These are phyloP conservation scores for Wickerhamomyces chambardii DNA, from an alignment of 805 yeast species.

Conservation along the genomic window DNA sequence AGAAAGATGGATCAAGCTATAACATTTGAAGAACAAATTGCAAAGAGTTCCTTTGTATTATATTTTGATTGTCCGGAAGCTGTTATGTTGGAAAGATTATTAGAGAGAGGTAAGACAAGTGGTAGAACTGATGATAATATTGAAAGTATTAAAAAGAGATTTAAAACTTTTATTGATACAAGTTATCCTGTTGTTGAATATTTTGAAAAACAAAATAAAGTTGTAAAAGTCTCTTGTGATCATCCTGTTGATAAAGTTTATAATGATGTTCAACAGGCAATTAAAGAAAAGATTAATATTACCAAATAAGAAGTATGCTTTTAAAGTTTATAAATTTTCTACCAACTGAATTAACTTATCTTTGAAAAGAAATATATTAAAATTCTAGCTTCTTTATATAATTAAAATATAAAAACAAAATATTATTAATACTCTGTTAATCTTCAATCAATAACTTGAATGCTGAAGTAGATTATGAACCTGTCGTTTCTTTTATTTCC, in stretches of 20 bases:
- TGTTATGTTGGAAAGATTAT: constrained; percentile 76
- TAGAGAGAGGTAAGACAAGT: constrained; percentile 89
- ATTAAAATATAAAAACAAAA: too few species aligned
- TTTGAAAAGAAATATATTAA: too few species aligned
- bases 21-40: constrained; percentile 78
- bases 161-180: constrained; percentile 77
- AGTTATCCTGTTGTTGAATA: constrained; percentile 91
- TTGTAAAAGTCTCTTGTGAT: constrained; percentile 72
- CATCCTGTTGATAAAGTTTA: constrained; percentile 76
- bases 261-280: constrained; percentile 53
- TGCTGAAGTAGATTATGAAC: too few species aligned
- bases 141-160: constrained; percentile 85
- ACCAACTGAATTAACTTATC: too few species aligned
- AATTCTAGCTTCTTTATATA: too few species aligned
- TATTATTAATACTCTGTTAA: too few species aligned
- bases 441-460: too few species aligned
- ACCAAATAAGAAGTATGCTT: not conserved
- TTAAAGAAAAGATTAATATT: constrained; percentile 31
- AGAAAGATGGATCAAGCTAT: constrained; percentile 97
- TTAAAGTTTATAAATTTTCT: not conserved
- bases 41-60: constrained; percentile 59
- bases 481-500: too few species aligned
- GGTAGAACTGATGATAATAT: constrained; percentile 92
- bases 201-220: constrained; percentile 64
- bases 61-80: constrained; percentile 77